phyloP scores from a whole-genome alignment of 805 yeast species.

The Ogataea paradorogensis region DNA sequence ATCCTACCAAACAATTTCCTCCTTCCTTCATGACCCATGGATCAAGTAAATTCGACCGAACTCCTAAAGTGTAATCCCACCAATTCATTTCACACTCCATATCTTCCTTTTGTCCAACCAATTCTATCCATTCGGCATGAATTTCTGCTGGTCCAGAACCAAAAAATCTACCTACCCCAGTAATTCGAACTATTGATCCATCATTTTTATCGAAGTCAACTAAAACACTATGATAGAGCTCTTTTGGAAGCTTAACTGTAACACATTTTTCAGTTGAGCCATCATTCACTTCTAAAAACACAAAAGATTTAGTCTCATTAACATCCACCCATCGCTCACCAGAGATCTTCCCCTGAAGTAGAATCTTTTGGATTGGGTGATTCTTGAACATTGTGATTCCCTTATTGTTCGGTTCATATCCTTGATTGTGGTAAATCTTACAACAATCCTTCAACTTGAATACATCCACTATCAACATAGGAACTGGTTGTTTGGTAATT shows the following conservation, averaged over 20 bases:
- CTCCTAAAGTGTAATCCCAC: conserved; percentile 34
- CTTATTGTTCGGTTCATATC: conserved; percentile 13
- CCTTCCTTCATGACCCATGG: conserved; percentile 33
- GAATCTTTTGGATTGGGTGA: conserved; percentile 40
- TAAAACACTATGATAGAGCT: conserved; percentile 23
- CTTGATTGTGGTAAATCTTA: conserved; percentile 29
- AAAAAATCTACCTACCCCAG: conserved; percentile 24
- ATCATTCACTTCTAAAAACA: conserved; percentile 32
- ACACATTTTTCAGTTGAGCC: conserved; percentile 27
- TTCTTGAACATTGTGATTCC: conserved; percentile 36
- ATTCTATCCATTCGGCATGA: conserved; percentile 27
- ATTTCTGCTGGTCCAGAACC: conserved; percentile 29
- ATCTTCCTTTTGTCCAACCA: conserved; percentile 22
- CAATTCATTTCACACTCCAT: conserved; percentile 34
- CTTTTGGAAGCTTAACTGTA: conserved; percentile 24
- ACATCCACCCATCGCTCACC: conserved; percentile 30
- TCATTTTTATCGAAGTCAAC: conserved; percentile 20
- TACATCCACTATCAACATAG: conserved; percentile 34
- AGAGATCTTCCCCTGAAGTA: conserved; percentile 36
- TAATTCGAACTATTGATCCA: conserved; percentile 27
- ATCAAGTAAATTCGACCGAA: conserved; percentile 22
- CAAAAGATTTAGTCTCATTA: conserved; percentile 4
- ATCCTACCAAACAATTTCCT: no score
- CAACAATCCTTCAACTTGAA: conserved; percentile 17
- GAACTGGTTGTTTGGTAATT: conserved; percentile 23